These are phyloP conservation scores for Botrytis byssoidea DNA, from an alignment of 2,329 filamentous ascomycete species.

Conservation along the genomic window DNA sequence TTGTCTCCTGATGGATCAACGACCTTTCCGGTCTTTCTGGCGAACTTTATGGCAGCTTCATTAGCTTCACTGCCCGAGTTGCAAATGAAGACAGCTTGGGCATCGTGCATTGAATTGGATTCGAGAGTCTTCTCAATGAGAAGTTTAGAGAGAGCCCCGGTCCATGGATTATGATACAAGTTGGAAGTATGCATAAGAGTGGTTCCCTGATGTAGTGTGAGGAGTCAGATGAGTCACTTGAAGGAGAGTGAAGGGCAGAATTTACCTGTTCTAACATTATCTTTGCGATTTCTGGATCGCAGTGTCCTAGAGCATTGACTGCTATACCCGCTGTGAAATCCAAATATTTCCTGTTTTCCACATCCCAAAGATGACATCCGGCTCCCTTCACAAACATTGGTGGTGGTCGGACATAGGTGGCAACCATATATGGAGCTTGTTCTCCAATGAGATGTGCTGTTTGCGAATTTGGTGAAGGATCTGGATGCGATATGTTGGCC, in stretches of 20 bases:
- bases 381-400: constrained; percentile 87
- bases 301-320: constrained; percentile 89
- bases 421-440: constrained; percentile 86
- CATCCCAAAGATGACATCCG: constrained; percentile 85
- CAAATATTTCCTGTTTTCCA: constrained; percentile 84
- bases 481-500: constrained; percentile 60
- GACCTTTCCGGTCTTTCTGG: constrained; percentile 82
- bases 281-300: constrained; percentile 72
- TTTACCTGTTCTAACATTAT: constrained; percentile 74
- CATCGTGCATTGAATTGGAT: constrained; percentile 79
- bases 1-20: constrained; percentile 70
- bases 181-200: constrained; percentile 91
- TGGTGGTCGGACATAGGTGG: constrained; percentile 86
- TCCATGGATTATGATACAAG: constrained; percentile 97
- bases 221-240: constrained; percentile 2
- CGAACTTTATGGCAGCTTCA: constrained; percentile 96
- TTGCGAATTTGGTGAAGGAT: constrained; percentile 70
- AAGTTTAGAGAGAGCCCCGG: constrained; percentile 80
- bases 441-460: constrained; percentile 73
- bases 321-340: constrained; percentile 97
- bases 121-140: constrained; percentile 78
- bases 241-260: constrained; percentile 1
- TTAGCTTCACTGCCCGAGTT: constrained; percentile 98
- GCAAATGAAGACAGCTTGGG: constrained; percentile 81
- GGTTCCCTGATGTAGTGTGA: constrained; percentile 50